Base-by-base conservation (phyloP, 805 yeast genomes). In the Myxozyma geophila region DNA sequence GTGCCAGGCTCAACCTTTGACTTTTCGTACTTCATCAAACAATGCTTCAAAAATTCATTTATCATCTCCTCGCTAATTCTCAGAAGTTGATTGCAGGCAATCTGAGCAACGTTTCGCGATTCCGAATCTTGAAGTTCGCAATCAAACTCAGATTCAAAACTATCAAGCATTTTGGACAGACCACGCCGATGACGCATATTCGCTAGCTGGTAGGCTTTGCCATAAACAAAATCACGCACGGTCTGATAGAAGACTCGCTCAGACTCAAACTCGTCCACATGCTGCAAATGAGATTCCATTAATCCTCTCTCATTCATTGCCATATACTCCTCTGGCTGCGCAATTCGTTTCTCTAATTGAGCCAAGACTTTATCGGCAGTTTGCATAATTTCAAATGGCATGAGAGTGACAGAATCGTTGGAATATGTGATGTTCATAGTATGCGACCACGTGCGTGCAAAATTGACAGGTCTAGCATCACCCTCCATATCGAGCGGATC, bases 401-500 rank as follows among this genome's bases (percentile, higher is more conserved):
- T 76, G 61, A 92, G 76, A 2, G 88, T 84, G 37, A 71, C 70
- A 17, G 84, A 91, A 0, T 77, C 63, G 54, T 80, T 78, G 70
- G 83, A 79, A 67, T 85, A 86, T 0, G 96, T 89, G 61, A 90
- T 79, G 76, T 89, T 88, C 62, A 59, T 81, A 7, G 97, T 87
- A 75, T 95, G 99, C 67, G 87, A 92, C 99, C 99, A 95, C 28
- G 96, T 90, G 74, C 98, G 86, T 60, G 81, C 82, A 75, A 95
- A 93, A 75, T 96, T 92, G 41, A 95, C 99, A 0, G 99, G 99
- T 71, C 81, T 85, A 1, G 98, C 97, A 77, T 96, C 97, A 70
- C 99, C 99, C 78, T 96, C 99, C 99, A 95, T 95, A 77, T 93
- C 98, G 74, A 90, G 82, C 2, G 99, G 99, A 80, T 95, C 99